Base-by-base conservation (phyloP, 257 asterid species). In the Hygrophila difformis region DNA sequence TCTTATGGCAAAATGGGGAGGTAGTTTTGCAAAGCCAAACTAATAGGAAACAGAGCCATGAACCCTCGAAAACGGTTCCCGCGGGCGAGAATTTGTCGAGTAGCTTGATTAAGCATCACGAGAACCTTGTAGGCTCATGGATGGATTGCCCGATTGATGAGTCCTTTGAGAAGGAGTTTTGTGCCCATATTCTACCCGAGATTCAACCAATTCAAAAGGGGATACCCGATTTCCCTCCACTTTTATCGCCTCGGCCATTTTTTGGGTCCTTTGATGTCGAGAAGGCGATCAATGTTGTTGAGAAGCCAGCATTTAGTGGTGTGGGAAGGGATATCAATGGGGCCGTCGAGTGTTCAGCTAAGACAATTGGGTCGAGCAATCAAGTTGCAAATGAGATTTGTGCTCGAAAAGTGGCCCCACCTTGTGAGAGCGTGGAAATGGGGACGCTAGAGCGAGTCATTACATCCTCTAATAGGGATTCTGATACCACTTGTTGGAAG, bases 1-100 rank as follows among this genome's bases (percentile, higher is more conserved):
- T 87, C 59, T 59, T 78, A 13, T 87, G 94, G 97, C 79, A 76
- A 44, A 76, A 87, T 58, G 97, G 97, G 16, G 91, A 83, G 45
- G 76, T 79, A 11, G 81, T 87, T 13, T 44, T 79, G 55, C 69
- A 77, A 39, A 74, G 64, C 59, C 97, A 82, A 51, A 73, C 47
- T 49, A 70, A 61, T 16, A 55, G 66, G 52, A 82, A 71, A 50
- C 57, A 68, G 38, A 48, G 49, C 15, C 29, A n/a, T 31, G 73
- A 55, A 29, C 46, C 55, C 28, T 26, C 36, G 29, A 66, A 67
- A 16, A 22, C 59, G 15, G 57, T 12, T 39, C 63, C 55, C 24
- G 56, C 22, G 31, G 12, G 39, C 15, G 56, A 50, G 36, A 63
- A 65, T 56, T n/a, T n/a, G n/a, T 80, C 62, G 11, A 39, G 39